Percentiles rank a stretch among this genome's conserved stretches.
phyloP scores from a whole-genome alignment of 2,329 filamentous ascomycete species.

The Fusarium sp. region DNA sequence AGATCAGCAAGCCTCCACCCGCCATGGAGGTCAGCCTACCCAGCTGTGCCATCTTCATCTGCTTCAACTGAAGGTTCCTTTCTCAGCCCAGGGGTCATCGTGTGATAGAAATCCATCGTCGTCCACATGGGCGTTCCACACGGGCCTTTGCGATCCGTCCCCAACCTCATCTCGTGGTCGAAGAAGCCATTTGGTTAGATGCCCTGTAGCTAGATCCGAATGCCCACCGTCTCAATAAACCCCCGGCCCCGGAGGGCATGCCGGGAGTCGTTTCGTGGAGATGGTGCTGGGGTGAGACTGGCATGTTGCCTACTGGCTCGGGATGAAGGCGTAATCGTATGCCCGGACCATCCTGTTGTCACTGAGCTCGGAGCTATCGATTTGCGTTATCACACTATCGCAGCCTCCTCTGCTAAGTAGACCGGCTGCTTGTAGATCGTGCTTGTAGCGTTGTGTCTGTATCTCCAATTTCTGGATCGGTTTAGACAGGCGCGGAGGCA shows the following conservation, averaged over 20 bases:
- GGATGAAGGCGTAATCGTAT: constrained; percentile 29
- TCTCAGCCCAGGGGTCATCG: constrained; percentile 14
- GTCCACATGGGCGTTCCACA: constrained; percentile 10
- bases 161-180: constrained; percentile 11
- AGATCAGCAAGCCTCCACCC: constrained; percentile 26
- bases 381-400: constrained; percentile 25
- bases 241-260: constrained; percentile 30
- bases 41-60: constrained; percentile 6
- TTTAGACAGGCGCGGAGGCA: constrained; percentile 4
- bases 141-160: constrained; percentile 22
- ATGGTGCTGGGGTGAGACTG: constrained; percentile 18
- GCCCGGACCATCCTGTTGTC: constrained; percentile 26
- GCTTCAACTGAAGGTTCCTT: constrained; percentile 13
- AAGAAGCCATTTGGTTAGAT: constrained; percentile 7
- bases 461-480: constrained; percentile 19
- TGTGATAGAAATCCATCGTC: constrained; percentile 14
- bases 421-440: constrained; percentile 26
- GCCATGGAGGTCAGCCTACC: constrained; percentile 24
- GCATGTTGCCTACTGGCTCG: constrained; percentile 17
- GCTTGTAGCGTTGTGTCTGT: constrained; percentile 3
- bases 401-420: constrained; percentile 4
- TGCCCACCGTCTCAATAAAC: constrained; percentile 15
- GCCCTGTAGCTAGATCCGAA: constrained; percentile 26
- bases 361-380: constrained; percentile 27
- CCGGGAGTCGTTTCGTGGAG: constrained; percentile 32